Percentiles rank a stretch among this genome's conserved stretches.
phyloP scores from a whole-genome alignment of 2,329 filamentous ascomycete genomes.

The Fusarium verticillioides region DNA sequence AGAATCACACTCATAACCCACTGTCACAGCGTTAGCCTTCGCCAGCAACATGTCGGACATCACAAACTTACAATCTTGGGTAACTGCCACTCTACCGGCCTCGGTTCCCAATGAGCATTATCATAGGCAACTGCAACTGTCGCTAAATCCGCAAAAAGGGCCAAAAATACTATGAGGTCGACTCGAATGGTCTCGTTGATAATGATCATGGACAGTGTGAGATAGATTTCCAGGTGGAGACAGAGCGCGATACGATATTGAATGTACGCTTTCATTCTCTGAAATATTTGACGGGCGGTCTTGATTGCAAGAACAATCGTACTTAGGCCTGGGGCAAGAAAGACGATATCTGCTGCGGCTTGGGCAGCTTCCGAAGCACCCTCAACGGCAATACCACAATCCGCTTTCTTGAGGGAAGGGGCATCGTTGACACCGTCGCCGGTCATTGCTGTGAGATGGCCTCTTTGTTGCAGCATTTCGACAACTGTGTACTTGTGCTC shows the following conservation, averaged over 20 bases:
- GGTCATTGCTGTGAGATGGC: conserved; percentile 23
- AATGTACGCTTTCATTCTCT: conserved; percentile 33
- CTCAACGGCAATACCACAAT: conserved; percentile 26
- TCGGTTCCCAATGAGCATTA: conserved; percentile 25
- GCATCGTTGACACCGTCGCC: conserved; percentile 26
- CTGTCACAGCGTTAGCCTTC: rapidly evolving
- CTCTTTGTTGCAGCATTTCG: conserved; percentile 25
- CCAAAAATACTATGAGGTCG: conserved; percentile 6
- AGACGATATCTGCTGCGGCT: conserved; percentile 24
- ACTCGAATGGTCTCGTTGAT: conserved; percentile 30
- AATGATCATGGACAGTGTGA: conserved; percentile 22
- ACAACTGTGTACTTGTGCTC: conserved; percentile 29
- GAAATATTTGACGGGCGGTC: conserved; percentile 10
- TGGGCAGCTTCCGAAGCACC: conserved; percentile 26
- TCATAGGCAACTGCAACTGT: conserved; percentile 31
- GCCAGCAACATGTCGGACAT: too few relatives aligned
- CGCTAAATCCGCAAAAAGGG: conserved; percentile 1
- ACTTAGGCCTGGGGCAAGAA: background rate
- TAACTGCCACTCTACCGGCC: conserved; percentile 24
- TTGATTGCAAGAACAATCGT: conserved; percentile 11
- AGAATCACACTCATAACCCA: conserved; percentile 28
- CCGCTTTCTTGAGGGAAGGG: conserved; percentile 10
- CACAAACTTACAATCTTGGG: too few relatives aligned
- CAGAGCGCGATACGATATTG: conserved; percentile 29
- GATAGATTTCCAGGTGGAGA: conserved; percentile 19